phyloP scores from a whole-genome alignment of 768 basidiomycete genomes.

The Cantharellus cinnabarinus region DNA sequence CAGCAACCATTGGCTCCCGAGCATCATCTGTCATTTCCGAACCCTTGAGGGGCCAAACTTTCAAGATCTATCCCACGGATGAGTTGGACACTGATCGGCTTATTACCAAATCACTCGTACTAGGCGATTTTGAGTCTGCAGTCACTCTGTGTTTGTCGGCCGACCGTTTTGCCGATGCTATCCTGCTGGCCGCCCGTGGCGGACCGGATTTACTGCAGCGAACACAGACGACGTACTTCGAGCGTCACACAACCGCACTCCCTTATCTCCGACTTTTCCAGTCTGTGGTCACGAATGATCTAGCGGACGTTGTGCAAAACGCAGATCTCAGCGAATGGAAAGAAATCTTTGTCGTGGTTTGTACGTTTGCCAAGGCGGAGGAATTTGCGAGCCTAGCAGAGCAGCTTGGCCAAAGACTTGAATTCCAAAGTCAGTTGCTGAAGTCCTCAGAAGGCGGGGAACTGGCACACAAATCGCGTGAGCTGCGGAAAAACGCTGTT shows the following conservation, averaged over 20 bases:
- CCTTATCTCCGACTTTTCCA: conserved; percentile 91
- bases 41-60: conserved; percentile 53
- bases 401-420: conserved; percentile 76
- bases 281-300: conserved; percentile 78
- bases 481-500: conserved; percentile 70
- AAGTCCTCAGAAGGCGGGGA: conserved; percentile 30
- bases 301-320: conserved; percentile 87
- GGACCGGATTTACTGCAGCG: conserved; percentile 68
- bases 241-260: conserved; percentile 45
- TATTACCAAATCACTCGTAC: conserved; percentile 78
- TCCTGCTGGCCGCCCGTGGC: conserved; percentile 80
- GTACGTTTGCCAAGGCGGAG: conserved; percentile 72
- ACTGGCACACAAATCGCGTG: conserved; percentile 22
- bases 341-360: conserved; percentile 89
- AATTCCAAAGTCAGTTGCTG: conserved; percentile 54
- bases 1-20: conserved; percentile 84
- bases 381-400: conserved; percentile 80
- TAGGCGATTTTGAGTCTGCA: conserved; percentile 89
- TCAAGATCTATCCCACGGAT: conserved; percentile 74
- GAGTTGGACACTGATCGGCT: conserved; percentile 76
- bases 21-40: conserved; percentile 59
- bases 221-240: conserved; percentile 89
- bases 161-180: conserved; percentile 84
- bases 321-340: conserved; percentile 90
- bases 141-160: conserved; percentile 79